phyloP scores from a whole-genome alignment of 73 alveolate species.

The Durusdinium trenchii region DNA sequence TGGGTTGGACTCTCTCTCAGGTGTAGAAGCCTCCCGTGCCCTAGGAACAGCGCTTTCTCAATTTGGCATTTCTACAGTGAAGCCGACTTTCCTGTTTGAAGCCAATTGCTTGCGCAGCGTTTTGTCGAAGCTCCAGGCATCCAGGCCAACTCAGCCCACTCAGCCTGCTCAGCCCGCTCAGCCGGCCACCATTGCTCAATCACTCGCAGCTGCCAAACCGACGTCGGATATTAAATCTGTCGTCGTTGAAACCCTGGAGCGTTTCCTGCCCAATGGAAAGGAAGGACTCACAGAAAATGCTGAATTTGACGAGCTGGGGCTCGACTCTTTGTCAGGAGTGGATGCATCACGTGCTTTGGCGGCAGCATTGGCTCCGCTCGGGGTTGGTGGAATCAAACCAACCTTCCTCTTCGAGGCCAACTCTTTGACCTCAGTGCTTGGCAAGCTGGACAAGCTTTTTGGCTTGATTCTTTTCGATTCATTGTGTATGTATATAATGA shows the following conservation, averaged over 20 bases:
- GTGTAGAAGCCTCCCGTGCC: slow-evolving; percentile 55
- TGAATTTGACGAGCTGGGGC: slow-evolving; percentile 59
- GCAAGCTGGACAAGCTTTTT: no score
- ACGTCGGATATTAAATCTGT: background rate
- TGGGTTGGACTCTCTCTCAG: slow-evolving; percentile 56
- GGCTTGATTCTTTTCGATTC: no score
- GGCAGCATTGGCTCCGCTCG: slow-evolving; percentile 24
- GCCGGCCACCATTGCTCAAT: background rate
- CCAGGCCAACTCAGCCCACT: background rate
- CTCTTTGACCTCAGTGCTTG: background rate
- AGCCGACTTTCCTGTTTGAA: slow-evolving; percentile 59
- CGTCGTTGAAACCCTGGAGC: slow-evolving; percentile 25
- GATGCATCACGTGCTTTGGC: slow-evolving; percentile 68
- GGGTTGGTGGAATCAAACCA: slow-evolving; percentile 35
- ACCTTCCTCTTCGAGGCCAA: slow-evolving; percentile 68
- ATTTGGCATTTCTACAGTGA: background rate
- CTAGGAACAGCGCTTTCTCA: slow-evolving; percentile 29
- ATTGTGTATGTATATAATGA: no score
- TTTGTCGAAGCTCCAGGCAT: background rate
- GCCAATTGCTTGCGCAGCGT: background rate
- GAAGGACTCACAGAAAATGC: slow-evolving; percentile 37
- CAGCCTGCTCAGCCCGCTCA: background rate
- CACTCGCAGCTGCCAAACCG: background rate
- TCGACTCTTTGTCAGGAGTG: slow-evolving; percentile 50
- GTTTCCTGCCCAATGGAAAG: slow-evolving; percentile 31